These are phyloP conservation scores for Cryptomeria japonica DNA, from an alignment of 75 land plant genomes.

Conservation along the genomic window DNA sequence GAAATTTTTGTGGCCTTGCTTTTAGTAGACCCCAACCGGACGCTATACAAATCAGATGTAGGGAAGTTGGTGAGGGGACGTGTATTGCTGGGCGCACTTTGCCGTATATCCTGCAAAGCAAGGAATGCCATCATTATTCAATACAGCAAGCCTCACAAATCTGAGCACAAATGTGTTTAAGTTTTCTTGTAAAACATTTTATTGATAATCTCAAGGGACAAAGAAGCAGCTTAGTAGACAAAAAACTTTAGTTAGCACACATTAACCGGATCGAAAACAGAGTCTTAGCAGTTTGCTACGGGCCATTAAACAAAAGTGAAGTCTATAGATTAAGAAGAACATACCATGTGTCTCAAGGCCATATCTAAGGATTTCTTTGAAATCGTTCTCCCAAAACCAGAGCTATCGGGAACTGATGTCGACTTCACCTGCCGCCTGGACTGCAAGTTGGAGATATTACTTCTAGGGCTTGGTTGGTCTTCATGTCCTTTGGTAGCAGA, in stretches of 20 bases:
- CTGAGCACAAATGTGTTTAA: neutral
- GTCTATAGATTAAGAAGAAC: neutral
- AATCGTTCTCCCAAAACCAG: constrained; percentile 71
- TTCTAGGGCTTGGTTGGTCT: constrained; percentile 18
- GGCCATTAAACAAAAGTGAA: neutral
- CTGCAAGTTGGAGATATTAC: constrained; percentile 3
- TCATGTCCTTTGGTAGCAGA: constrained; percentile 55
- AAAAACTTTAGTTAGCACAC: too few species aligned
- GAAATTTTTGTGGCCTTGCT: constrained; percentile 39
- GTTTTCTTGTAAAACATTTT: too few species aligned
- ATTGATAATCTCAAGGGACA: too few species aligned
- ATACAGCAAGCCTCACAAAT: neutral
- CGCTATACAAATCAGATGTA: constrained; percentile 58
- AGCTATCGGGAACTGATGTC: constrained; percentile 40
- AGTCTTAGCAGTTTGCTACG: neutral
- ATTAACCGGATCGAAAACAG: neutral
- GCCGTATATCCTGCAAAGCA: constrained; percentile 14
- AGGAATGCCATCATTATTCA: too few species aligned
- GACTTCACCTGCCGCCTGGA: constrained; percentile 25
- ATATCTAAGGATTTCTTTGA: constrained; percentile 80
- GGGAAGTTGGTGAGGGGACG: constrained; percentile 53
- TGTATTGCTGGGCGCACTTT: constrained; percentile 37
- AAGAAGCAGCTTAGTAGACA: too few species aligned
- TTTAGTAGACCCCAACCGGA: constrained; percentile 40
- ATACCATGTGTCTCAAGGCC: constrained; percentile 89